Evolutionary conservation across 2,329 filamentous ascomycete genomes (phyloP), one percentile per base, ranked within the genome.

Genomic region (Alternaria metachromatica): DNA sequence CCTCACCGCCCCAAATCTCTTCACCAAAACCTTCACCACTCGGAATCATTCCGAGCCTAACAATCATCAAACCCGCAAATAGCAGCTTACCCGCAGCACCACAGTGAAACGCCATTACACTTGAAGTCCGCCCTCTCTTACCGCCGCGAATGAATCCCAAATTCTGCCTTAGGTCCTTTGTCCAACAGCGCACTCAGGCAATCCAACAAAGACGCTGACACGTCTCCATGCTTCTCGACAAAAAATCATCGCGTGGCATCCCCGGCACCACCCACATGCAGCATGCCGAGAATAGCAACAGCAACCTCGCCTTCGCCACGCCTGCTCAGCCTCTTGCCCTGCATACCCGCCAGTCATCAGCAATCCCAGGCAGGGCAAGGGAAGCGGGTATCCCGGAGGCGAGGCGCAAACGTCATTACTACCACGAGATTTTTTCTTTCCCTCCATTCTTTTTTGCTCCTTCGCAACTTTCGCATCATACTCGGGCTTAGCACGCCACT

Each of bases 281-380:
- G 20, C 55, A 18, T 61, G 61, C 66, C 66, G 64, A 69, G 59
- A 69, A 69, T 65, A 67, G 62, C 45, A 51, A 28, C 33, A 51
- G 20, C 37, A 6, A 37, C 30, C 44, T 25, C 44, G 55, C 46
- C 60, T 48, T 58, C 41, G 64, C 64, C 64, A 64, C 61, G 33
- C 53, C 33, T 30, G 15, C 54, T 61, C 64, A 50, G 61, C 44
- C 37, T 44, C 18, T 15, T 62, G 46, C 58, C 64, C 57, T 66
- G 56, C 57, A 65, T 60, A 33, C 13, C 26, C 46, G 30, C 55
- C 49, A 28, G 55, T 30, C 44, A 26, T 46, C 33, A 59, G 20
- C 44, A 33, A 45, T 18, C 37, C 37, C 44, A 43, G 18, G 37
- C 9, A 63, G 9, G 49, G 44, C 49, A 63, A 59, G 25, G 33